A percentile compares a stretch with the other conserved stretches of the same genome.
Conservation (phyloP, 371 early-diverging fungal species). For the Mucor piriformis region DNA sequence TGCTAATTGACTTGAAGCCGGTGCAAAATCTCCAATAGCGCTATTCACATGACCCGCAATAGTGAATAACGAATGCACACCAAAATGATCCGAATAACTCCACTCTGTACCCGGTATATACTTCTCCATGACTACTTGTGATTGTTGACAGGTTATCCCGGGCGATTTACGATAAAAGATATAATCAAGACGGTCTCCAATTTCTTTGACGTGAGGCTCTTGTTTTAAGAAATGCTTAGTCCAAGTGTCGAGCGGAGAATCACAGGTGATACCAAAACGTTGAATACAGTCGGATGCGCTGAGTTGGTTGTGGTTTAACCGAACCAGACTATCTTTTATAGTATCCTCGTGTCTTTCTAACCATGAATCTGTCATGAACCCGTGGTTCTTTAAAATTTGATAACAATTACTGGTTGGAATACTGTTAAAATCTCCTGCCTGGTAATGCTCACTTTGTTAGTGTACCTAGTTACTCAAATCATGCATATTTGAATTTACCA, state of each 20-base stretch:
- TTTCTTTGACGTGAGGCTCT: slow-evolving; percentile 29
- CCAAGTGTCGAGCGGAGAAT: slow-evolving; percentile 62
- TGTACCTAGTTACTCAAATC: neutral
- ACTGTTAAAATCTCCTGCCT: slow-evolving; percentile 68
- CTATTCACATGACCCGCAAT: neutral
- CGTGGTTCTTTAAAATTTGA: slow-evolving; percentile 48
- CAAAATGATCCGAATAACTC: slow-evolving; percentile 66
- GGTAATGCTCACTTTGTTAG: too few relatives aligned
- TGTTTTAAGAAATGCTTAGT: slow-evolving; percentile 35
- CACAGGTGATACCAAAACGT: slow-evolving; percentile 57
- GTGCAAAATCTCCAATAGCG: slow-evolving; percentile 4
- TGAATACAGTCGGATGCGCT: slow-evolving; percentile 36
- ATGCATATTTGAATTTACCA: slow-evolving; percentile 35
- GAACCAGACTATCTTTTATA: slow-evolving; percentile 7
- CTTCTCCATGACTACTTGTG: slow-evolving; percentile 49
- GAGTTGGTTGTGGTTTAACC: slow-evolving; percentile 1
- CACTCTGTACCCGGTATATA: slow-evolving; percentile 39
- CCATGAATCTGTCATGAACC: slow-evolving; percentile 64
- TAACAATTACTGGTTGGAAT: slow-evolving; percentile 52
- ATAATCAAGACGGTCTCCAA: slow-evolving; percentile 64
- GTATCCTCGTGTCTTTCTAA: slow-evolving; percentile 35
- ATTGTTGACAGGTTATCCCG: slow-evolving; percentile 41
- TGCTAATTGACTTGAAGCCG: neutral
- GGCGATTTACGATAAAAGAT: slow-evolving; percentile 53
- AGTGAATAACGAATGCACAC: slow-evolving; percentile 52